These are phyloP conservation scores for Parascedosporium putredinis DNA, from an alignment of 2,329 filamentous ascomycete species.

Conservation along the genomic window DNA sequence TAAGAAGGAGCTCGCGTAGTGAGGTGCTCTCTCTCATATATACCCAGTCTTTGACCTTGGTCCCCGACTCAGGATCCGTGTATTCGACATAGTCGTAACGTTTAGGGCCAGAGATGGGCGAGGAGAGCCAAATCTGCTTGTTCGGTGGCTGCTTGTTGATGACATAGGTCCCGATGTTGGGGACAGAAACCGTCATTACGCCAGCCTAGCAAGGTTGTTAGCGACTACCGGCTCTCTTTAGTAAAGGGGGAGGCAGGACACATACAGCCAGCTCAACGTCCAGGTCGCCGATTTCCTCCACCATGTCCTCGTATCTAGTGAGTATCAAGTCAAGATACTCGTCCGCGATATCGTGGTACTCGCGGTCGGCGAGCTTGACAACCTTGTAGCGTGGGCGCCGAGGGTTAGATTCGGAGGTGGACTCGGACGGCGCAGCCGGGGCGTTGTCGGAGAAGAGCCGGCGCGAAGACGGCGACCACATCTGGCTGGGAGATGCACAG, in stretches of 20 bases:
- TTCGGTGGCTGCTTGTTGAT: constrained; percentile 98
- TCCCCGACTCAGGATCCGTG: constrained; percentile 63
- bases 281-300: constrained; percentile 63
- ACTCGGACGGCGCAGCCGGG: not conserved
- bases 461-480: not conserved
- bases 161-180: constrained; percentile 69
- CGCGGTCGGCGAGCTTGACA: constrained; percentile 53
- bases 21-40: constrained; percentile 76
- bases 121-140: constrained; percentile 95
- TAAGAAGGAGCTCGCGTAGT: constrained; percentile 59
- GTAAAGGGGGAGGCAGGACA: constrained; percentile 12
- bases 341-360: constrained; percentile 74
- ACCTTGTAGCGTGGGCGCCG: constrained; percentile 27
- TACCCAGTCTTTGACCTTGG: constrained; percentile 67
- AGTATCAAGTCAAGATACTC: constrained; percentile 54
- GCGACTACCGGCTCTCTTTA: not conserved
- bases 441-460: not conserved
- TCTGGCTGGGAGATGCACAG: not conserved
- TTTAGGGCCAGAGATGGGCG: constrained; percentile 83
- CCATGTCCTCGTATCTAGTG: constrained; percentile 56
- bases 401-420: not conserved
- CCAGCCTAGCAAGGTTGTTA: constrained; percentile 53
- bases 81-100: constrained; percentile 80
- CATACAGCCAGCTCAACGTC: constrained; percentile 85
- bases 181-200: constrained; percentile 67